Base-by-base conservation (phyloP, 495 filamentous ascomycete genomes). In the Letharia columbiana region DNA sequence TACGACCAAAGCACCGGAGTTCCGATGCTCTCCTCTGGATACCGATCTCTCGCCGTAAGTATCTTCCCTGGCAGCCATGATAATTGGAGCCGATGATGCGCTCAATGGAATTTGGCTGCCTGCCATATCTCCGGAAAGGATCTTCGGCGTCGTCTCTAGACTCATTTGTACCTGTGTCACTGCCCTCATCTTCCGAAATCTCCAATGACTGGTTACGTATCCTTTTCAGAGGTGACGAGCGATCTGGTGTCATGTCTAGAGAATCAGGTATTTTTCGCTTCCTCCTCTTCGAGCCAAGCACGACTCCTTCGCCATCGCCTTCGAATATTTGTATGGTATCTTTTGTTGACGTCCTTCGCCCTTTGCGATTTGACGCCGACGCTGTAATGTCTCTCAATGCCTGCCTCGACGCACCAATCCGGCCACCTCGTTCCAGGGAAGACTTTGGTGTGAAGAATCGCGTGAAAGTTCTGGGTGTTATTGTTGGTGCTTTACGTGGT, bases 401-500 rank as follows among this genome's bases (percentile, higher is more conserved):
- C 71, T 84, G 81, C 68, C 88, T 79, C 68, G 81, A 83, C 20
- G 84, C 79, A 69, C 78, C 83, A 68, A 83, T 76, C 71, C 72
- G 66, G 70, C 74, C 66, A 66, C 76, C 70, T 79, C 77, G 76
- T 65, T 68, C 74, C n/a, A 71, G 69, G 28, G 79, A 75, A 9
- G 67, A 70, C 71, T 67, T 81, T 70, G 92, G 92, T 18, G 90
- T 93, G 71, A 96, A 96, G 78, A 96, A 96, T 40, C 85, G 81
- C 50, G 77, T 85, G 71, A 96, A 96, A 62, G 86, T 87, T 62
- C 87, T 79, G 47, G 89, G 89, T 39, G 89, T 91, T 60, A 91
- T 78, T n/a, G 82, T 77, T 45, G 82, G 81, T 64, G 77, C 77
- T 61, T 81, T 82, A 69, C 75, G 78, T 52, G 72, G 77, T 73